Evolutionary conservation across 2,329 filamentous ascomycete genomes (phyloP).

Genomic region (Chrysosporium keratinophilum): DNA sequence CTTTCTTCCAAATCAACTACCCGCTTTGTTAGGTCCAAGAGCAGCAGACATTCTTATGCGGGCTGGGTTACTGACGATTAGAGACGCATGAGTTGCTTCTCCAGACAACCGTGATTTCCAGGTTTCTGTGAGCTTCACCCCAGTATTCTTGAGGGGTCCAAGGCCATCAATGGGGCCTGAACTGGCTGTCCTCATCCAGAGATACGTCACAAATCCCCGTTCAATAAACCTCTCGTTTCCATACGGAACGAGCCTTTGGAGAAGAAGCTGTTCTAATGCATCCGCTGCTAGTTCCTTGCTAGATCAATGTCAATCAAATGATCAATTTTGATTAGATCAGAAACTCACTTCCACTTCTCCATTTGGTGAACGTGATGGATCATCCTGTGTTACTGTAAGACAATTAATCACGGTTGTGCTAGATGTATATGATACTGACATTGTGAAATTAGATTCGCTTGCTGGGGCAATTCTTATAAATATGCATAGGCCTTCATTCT

Average conservation of each 20-base stretch:
- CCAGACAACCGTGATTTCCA: slow-evolving; percentile 44
- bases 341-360: slow-evolving; percentile 42
- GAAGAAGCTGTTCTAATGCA: slow-evolving; percentile 55
- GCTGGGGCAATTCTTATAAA: slow-evolving; percentile 53
- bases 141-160: slow-evolving; percentile 19
- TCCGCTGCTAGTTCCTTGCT: slow-evolving; percentile 33
- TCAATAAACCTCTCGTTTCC: slow-evolving; percentile 54
- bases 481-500: slow-evolving; percentile 42
- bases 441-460: slow-evolving; percentile 54
- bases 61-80: slow-evolving; percentile 28
- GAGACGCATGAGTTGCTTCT: slow-evolving; percentile 46
- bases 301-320: slow-evolving; percentile 1
- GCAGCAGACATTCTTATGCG: background rate
- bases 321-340: slow-evolving; percentile 32
- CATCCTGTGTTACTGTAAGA: slow-evolving; percentile 30
- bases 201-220: slow-evolving; percentile 54
- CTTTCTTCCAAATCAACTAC: slow-evolving; percentile 70
- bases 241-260: slow-evolving; percentile 43
- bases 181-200: slow-evolving; percentile 52
- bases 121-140: slow-evolving; percentile 33
- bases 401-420: background rate
- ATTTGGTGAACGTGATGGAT: slow-evolving; percentile 59
- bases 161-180: slow-evolving; percentile 26
- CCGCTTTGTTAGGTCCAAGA: slow-evolving; percentile 5
- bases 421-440: slow-evolving; percentile 27